These are phyloP conservation scores for Teratosphaeriaceae sp. DNA, from an alignment of 2,329 filamentous ascomycete species.

Conservation along the genomic window DNA sequence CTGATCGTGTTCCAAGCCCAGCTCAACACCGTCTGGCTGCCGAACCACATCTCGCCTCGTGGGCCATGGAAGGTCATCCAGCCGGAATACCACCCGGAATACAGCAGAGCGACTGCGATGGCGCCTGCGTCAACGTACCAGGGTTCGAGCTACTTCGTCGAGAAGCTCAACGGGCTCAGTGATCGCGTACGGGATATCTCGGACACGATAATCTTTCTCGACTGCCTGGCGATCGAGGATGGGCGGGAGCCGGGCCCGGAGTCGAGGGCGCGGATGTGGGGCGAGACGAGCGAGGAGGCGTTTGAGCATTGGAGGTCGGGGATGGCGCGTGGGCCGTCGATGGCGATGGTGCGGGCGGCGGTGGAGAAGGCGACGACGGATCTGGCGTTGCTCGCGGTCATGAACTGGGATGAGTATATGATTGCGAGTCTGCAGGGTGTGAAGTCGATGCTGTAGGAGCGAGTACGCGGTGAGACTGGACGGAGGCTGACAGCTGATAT, in stretches of 20 bases:
- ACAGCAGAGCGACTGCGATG: neutral
- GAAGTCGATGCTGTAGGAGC: too few relatives aligned
- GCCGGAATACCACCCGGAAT: neutral
- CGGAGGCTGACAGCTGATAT: too few relatives aligned
- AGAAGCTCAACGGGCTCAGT: neutral
- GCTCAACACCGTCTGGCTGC: slow-evolving; percentile 4
- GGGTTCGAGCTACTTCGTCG: neutral
- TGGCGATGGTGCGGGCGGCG: neutral
- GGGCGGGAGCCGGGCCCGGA: neutral
- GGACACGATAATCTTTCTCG: neutral
- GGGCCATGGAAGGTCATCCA: slow-evolving; percentile 6
- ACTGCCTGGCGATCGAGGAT: neutral
- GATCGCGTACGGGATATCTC: neutral
- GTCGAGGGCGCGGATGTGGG: neutral
- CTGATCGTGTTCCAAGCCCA: neutral
- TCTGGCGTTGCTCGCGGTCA: too few relatives aligned
- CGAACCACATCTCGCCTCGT: neutral
- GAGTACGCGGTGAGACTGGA: too few relatives aligned
- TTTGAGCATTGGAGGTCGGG: neutral
- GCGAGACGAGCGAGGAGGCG: neutral
- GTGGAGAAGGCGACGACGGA: neutral
- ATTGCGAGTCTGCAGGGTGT: neutral
- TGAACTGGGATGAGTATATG: neutral
- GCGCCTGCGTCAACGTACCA: neutral
- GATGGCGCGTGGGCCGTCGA: neutral